Conservation (phyloP, 2,329 filamentous ascomycete genomes). For the Colletotrichum lentis region DNA sequence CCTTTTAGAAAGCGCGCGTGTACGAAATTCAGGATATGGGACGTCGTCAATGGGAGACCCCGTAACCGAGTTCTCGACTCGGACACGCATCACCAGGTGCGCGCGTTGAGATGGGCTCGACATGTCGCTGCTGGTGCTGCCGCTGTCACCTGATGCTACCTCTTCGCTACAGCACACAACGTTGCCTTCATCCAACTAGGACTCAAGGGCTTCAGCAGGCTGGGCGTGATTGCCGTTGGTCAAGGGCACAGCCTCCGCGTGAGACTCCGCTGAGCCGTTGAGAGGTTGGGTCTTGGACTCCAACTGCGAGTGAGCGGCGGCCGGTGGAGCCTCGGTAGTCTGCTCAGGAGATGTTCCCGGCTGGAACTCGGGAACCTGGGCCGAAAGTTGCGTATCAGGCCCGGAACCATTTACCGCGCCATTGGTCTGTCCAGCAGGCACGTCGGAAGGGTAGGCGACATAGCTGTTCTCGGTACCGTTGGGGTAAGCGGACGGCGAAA, state of each 20-base stretch:
- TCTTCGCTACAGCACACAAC: slow-evolving; percentile 27
- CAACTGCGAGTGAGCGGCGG: neutral
- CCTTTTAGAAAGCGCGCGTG: slow-evolving; percentile 51
- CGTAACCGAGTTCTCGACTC: slow-evolving; percentile 6
- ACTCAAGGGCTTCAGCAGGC: slow-evolving; percentile 36
- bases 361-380: slow-evolving; percentile 70
- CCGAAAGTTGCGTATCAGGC: slow-evolving; percentile 63
- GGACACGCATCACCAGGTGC: slow-evolving; percentile 31
- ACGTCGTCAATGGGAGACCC: slow-evolving; percentile 34
- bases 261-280: slow-evolving; percentile 43
- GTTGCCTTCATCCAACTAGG: slow-evolving; percentile 37
- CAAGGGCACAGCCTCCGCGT: slow-evolving; percentile 38
- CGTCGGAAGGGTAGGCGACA: slow-evolving; percentile 24
- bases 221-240: slow-evolving; percentile 45
- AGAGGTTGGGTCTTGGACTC: slow-evolving; percentile 15
- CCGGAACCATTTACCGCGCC: slow-evolving; percentile 42
- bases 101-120: slow-evolving; percentile 33
- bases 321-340: neutral
- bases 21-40: slow-evolving; percentile 49
- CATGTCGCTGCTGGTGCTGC: slow-evolving; percentile 7
- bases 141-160: slow-evolving; percentile 5
- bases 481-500: slow-evolving; percentile 45
- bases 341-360: slow-evolving; percentile 45
- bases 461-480: slow-evolving; percentile 39
- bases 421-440: slow-evolving; percentile 48